A percentile compares a stretch with the other conserved stretches of the same genome.
Conservation (phyloP, 768 basidiomycete species). For the Tremella mesenterica region DNA sequence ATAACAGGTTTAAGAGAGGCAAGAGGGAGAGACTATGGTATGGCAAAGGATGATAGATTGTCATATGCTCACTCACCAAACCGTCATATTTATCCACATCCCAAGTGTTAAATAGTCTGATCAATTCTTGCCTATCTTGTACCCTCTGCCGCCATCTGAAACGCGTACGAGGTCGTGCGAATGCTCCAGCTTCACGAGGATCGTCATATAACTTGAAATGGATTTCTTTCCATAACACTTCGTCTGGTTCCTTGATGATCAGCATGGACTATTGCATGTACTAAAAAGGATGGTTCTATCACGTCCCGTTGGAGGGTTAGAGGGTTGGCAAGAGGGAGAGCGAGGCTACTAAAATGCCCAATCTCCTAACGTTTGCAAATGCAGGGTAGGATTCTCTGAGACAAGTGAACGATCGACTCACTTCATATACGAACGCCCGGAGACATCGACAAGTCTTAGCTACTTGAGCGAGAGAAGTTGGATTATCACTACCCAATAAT, state of each 20-base stretch:
- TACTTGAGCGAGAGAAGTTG: constrained; percentile 10
- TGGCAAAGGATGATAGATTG: too few relatives aligned
- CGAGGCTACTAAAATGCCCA: too few relatives aligned
- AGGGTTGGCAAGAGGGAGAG: too few relatives aligned
- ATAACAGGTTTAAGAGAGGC: background rate
- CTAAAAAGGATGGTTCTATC: too few relatives aligned
- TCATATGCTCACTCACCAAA: too few relatives aligned
- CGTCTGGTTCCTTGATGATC: constrained; percentile 35
- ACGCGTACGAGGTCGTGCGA: background rate
- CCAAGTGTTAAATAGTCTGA: too few relatives aligned
- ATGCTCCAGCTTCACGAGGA: constrained; percentile 18
- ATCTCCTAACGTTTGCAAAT: too few relatives aligned
- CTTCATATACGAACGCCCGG: constrained; percentile 34
- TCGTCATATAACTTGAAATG: constrained; percentile 32
- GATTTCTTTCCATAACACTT: constrained; percentile 37
- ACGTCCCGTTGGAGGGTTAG: too few relatives aligned
- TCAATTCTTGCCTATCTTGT: constrained; percentile 27
- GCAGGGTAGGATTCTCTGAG: background rate
- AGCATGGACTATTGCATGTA: too few relatives aligned
- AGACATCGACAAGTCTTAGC: constrained; percentile 33
- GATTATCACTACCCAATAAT: constrained; percentile 18
- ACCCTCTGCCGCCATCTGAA: constrained; percentile 30
- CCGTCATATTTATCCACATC: too few relatives aligned
- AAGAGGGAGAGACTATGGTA: too few relatives aligned
- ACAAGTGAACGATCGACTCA: constrained; percentile 6